Conservation (phyloP, 2,329 filamentous ascomycete genomes). For the Neobulgaria alba region DNA sequence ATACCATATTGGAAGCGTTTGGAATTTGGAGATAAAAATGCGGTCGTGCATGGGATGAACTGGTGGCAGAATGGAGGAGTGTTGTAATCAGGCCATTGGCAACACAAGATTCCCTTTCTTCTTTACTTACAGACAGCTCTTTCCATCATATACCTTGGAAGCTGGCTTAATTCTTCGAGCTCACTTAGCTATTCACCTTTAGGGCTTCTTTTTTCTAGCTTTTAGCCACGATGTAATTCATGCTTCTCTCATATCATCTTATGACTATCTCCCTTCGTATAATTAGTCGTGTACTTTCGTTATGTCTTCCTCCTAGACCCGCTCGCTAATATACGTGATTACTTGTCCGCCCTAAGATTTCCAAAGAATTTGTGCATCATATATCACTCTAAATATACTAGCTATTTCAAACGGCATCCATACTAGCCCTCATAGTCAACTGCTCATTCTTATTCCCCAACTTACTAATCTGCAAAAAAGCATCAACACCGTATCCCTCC, state of each 20-base stretch:
- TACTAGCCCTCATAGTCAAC: conserved; percentile 66
- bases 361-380: background rate
- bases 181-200: conserved; percentile 11
- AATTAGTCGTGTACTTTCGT: no score
- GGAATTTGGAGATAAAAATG: no score
- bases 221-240: conserved; percentile 31
- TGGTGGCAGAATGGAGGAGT: conserved; percentile 11
- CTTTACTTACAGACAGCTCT: conserved; percentile 12
- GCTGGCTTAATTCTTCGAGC: conserved; percentile 20
- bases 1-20: no score
- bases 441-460: conserved; percentile 98
- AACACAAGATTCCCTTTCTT: conserved; percentile 22
- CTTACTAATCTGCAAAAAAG: conserved; percentile 91
- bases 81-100: conserved; percentile 24
- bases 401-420: conserved; percentile 54
- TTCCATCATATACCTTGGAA: conserved; percentile 7
- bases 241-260: conserved; percentile 16
- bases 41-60: no score
- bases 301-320: background rate
- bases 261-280: background rate
- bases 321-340: background rate
- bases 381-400: conserved; percentile 1
- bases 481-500: conserved; percentile 92
- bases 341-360: background rate
- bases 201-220: conserved; percentile 23